These are phyloP conservation scores for Boletellus deceptivus DNA, from an alignment of 1,284 basidiomycete species.

Conservation along the genomic window DNA sequence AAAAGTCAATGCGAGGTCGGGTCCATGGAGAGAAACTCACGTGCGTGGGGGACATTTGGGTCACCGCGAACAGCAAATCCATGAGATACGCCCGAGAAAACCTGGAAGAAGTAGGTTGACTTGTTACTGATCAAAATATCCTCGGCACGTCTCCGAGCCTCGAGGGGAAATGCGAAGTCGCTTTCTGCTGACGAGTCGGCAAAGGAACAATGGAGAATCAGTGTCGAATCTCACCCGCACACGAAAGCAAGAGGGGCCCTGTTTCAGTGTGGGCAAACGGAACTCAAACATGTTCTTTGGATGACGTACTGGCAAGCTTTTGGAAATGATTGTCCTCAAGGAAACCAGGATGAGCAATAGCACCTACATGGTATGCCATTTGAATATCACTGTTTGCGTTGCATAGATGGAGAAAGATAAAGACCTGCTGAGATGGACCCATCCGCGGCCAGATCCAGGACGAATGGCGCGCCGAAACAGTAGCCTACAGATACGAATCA, in stretches of 20 bases:
- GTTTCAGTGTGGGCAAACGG: not conserved
- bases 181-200: slow-evolving; percentile 21
- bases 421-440: slow-evolving; percentile 47
- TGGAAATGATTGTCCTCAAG: slow-evolving; percentile 53
- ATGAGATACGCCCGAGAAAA: slow-evolving; percentile 33
- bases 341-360: slow-evolving; percentile 54
- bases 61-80: slow-evolving; percentile 31
- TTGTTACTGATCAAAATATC: slow-evolving; percentile 28
- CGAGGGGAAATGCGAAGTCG: slow-evolving; percentile 22
- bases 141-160: slow-evolving; percentile 27
- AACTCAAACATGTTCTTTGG: not conserved
- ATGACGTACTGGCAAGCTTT: slow-evolving; percentile 40
- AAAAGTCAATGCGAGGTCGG: slow-evolving; percentile 27
- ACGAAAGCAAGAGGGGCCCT: slow-evolving; percentile 53
- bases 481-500: slow-evolving; percentile 39
- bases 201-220: not conserved
- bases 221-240: slow-evolving; percentile 38
- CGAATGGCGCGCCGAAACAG: slow-evolving; percentile 57
- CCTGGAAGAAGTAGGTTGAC: slow-evolving; percentile 27
- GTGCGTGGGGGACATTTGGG: slow-evolving; percentile 17
- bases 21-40: slow-evolving; percentile 29
- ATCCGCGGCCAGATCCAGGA: slow-evolving; percentile 42
- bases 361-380: slow-evolving; percentile 35
- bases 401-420: not conserved
- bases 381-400: not conserved